phyloP scores from a whole-genome alignment of 2,329 filamentous ascomycete species.

The Monosporascus sp. region DNA sequence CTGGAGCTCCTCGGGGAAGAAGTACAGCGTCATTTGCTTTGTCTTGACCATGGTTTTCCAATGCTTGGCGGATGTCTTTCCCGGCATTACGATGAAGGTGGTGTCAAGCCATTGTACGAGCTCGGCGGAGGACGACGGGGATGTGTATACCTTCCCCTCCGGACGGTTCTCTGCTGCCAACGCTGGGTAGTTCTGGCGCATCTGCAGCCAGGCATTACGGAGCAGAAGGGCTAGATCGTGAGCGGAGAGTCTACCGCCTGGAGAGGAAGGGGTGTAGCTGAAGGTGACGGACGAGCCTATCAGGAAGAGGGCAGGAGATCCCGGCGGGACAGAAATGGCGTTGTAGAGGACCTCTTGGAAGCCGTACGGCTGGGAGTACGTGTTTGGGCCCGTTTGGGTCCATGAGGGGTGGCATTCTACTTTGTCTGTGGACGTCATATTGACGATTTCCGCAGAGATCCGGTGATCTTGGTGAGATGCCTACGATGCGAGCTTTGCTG shows the following conservation, averaged over 20 bases:
- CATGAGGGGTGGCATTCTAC: slow-evolving; percentile 7
- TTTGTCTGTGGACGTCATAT: background rate
- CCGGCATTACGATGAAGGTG: slow-evolving; percentile 5
- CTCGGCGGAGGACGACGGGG: slow-evolving; percentile 4
- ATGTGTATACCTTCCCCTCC: slow-evolving; percentile 6
- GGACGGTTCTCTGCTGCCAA: slow-evolving; percentile 5
- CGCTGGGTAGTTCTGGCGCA: slow-evolving; percentile 6
- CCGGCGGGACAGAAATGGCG: slow-evolving; percentile 5
- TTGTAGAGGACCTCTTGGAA: slow-evolving; percentile 10
- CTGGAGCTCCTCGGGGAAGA: slow-evolving; percentile 4
- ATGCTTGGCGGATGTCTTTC: slow-evolving; percentile 2
- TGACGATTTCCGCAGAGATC: background rate
- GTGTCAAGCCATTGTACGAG: slow-evolving; percentile 5
- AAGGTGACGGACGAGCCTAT: slow-evolving; percentile 6
- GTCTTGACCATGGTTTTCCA: slow-evolving; percentile 8
- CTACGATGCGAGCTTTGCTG: too few species aligned
- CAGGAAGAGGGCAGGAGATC: slow-evolving; percentile 6
- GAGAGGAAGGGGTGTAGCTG: slow-evolving; percentile 1
- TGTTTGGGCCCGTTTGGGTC: slow-evolving; percentile 4
- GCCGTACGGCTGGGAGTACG: slow-evolving; percentile 6
- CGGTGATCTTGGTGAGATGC: too few species aligned
- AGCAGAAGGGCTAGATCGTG: slow-evolving; percentile 1
- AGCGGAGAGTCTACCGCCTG: background rate
- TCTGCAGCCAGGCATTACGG: slow-evolving; percentile 6
- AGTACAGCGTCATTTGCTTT: slow-evolving; percentile 6